Conservation (phyloP, 2,329 filamentous ascomycete species). For the Epichloe amarillans region DNA sequence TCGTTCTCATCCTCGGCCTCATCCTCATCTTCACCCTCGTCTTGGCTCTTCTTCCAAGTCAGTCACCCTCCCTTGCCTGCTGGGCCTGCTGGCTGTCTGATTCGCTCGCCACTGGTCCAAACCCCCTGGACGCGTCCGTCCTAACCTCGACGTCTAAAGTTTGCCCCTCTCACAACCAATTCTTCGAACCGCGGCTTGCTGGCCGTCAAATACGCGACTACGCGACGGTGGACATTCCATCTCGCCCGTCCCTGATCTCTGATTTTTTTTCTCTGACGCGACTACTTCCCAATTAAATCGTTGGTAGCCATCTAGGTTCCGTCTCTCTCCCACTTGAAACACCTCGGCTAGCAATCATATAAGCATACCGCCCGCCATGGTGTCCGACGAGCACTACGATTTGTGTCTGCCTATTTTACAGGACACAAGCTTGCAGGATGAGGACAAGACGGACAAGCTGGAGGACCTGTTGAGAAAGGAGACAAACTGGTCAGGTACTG, state of each 20-base stretch:
- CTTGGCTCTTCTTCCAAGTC: background rate
- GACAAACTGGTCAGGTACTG: constrained; percentile 59
- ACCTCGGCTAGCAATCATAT: background rate
- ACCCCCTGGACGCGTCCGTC: background rate
- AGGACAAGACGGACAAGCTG: constrained; percentile 86
- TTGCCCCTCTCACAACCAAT: background rate
- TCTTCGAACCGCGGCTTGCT: background rate
- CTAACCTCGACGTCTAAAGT: background rate
- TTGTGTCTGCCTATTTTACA: constrained; percentile 80
- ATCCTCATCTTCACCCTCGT: background rate
- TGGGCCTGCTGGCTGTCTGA: background rate
- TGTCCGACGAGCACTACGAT: constrained; percentile 86
- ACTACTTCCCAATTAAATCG: background rate
- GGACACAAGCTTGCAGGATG: constrained; percentile 71
- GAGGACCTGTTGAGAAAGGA: constrained; percentile 75
- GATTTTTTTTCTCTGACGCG: background rate
- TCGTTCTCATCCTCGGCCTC: too few relatives aligned
- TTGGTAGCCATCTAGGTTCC: background rate
- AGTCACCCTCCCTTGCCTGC: background rate
- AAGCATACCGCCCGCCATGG: constrained; percentile 43
- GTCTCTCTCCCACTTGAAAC: background rate
- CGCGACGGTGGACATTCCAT: background rate
- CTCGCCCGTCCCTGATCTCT: background rate
- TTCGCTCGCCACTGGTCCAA: background rate
- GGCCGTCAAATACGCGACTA: background rate